Base-by-base conservation (phyloP, 495 filamentous ascomycete genomes). In the Aspergillus olivimuriae region DNA sequence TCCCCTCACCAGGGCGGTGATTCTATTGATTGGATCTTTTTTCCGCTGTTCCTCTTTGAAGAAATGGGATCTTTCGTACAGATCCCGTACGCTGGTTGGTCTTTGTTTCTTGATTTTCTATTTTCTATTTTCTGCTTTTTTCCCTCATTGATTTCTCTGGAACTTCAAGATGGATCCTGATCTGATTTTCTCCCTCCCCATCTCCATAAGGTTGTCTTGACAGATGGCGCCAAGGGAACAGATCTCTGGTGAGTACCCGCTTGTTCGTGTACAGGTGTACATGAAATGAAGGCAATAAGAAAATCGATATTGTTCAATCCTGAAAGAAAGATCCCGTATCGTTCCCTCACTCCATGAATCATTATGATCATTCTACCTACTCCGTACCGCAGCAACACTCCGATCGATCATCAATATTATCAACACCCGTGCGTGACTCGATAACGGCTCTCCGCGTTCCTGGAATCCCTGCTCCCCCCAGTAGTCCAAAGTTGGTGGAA, bases 201-300 rank as follows among this genome's bases (percentile, higher is more conserved):
- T 48, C 31, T 51, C 47, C 57, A 53, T 62, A 60, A 62, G 55
- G 59, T 62, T 62, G 50, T 23, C 52, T 53, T 65, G 62, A 65
- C 62, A 63, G 62, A 63, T 56, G 55, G 53, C 41, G 60, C 60
- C 55, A 58, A 61, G 57, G 56, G 50, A 50, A 51, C 33, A 41
- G 37, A 53, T 28, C 24, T 28, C 6, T 28, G 6, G 24, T 28
- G 24, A 28, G 24, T 6, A 28, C 24, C 11, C 24, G 6, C 11
- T 28, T 11, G 24, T 28, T 28, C 24, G 24, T 28, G 6, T 28
- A 28, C 24, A n/a, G n/a, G n/a, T n/a, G n/a, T n/a, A n/a, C n/a
- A n/a, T n/a, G n/a, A n/a, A n/a, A n/a, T n/a, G n/a, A n/a, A n/a
- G n/a, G n/a, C n/a, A n/a, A n/a, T n/a, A n/a, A n/a, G n/a, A n/a